A percentile compares a stretch with the other conserved stretches of the same genome.
phyloP scores from a whole-genome alignment of 805 yeast species.

The Metschnikowia lochheadii region DNA sequence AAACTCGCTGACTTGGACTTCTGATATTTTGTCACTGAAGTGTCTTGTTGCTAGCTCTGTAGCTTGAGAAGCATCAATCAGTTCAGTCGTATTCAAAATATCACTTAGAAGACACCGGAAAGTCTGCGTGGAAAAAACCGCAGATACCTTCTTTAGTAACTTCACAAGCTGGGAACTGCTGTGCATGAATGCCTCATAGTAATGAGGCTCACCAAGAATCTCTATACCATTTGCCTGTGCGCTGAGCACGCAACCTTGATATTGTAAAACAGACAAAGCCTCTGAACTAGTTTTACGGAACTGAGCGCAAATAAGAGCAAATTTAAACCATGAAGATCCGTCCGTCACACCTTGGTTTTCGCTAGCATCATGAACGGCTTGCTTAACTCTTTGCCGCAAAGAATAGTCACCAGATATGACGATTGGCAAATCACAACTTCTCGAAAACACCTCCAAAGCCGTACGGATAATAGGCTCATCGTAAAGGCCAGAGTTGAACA shows the following conservation, averaged over 20 bases:
- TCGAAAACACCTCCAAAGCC: slow-evolving; percentile 48
- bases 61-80: slow-evolving; percentile 17
- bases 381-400: slow-evolving; percentile 24
- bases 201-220: slow-evolving; percentile 29
- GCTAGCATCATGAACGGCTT: slow-evolving; percentile 8
- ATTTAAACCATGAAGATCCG: slow-evolving; percentile 59
- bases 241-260: slow-evolving; percentile 16
- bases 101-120: slow-evolving; percentile 21
- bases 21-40: slow-evolving; percentile 24
- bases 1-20: slow-evolving; percentile 19
- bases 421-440: slow-evolving; percentile 29
- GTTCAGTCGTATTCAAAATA: slow-evolving; percentile 9
- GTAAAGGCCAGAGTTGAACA: slow-evolving; percentile 50
- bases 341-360: slow-evolving; percentile 25
- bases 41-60: slow-evolving; percentile 22
- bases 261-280: slow-evolving; percentile 40
- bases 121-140: slow-evolving; percentile 29
- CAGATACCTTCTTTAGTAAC: slow-evolving; percentile 21
- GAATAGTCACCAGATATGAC: slow-evolving; percentile 7
- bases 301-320: slow-evolving; percentile 71
- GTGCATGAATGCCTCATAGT: slow-evolving; percentile 24
- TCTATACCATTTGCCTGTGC: slow-evolving; percentile 34
- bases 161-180: slow-evolving; percentile 17
- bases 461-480: slow-evolving; percentile 47
- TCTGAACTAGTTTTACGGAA: slow-evolving; percentile 58